A percentile compares a stretch with the other conserved stretches of the same genome.
Conservation (phyloP, 768 basidiomycete genomes). For the Mycena filopes region DNA sequence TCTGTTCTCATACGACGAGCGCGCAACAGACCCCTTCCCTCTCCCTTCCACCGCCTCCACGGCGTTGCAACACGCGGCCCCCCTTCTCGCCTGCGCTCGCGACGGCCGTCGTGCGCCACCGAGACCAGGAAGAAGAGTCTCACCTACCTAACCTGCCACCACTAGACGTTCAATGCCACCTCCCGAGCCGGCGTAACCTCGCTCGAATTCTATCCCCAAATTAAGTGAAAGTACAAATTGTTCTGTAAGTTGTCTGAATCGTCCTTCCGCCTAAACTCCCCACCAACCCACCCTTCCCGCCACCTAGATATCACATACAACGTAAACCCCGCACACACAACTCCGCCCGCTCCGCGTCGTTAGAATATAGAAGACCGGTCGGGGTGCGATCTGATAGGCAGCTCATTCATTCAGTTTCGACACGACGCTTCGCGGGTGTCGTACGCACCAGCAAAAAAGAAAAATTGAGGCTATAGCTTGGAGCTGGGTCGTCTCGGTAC, state of each 20-base stretch:
- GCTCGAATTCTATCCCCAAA: conserved; percentile 20
- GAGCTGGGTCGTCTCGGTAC: conserved; percentile 47
- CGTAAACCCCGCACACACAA: conserved; percentile 10
- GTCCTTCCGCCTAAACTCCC: neutral
- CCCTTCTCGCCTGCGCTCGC: too few relatives aligned
- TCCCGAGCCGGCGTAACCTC: conserved; percentile 4
- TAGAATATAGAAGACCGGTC: conserved; percentile 21
- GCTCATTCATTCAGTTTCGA: neutral
- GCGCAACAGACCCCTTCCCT: too few relatives aligned
- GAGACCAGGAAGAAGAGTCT: conserved; percentile 59
- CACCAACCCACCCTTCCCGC: neutral
- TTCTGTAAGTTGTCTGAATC: conserved; percentile 20
- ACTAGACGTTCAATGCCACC: conserved; percentile 1
- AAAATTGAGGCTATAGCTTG: conserved; percentile 58
- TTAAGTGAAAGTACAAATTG: conserved; percentile 17
- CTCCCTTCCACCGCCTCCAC: too few relatives aligned
- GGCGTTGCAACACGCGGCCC: too few relatives aligned
- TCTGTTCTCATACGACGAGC: too few relatives aligned
- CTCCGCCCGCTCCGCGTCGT: conserved; percentile 14
- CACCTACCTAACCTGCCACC: conserved; percentile 27
- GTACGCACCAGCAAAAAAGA: neutral
- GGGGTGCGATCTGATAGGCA: conserved; percentile 33
- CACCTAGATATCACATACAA: neutral
- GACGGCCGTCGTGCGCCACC: too few relatives aligned
- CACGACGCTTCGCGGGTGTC: conserved; percentile 17